phyloP scores from a whole-genome alignment of 2,329 filamentous ascomycete genomes.

The Rhynchosporium graminicola region DNA sequence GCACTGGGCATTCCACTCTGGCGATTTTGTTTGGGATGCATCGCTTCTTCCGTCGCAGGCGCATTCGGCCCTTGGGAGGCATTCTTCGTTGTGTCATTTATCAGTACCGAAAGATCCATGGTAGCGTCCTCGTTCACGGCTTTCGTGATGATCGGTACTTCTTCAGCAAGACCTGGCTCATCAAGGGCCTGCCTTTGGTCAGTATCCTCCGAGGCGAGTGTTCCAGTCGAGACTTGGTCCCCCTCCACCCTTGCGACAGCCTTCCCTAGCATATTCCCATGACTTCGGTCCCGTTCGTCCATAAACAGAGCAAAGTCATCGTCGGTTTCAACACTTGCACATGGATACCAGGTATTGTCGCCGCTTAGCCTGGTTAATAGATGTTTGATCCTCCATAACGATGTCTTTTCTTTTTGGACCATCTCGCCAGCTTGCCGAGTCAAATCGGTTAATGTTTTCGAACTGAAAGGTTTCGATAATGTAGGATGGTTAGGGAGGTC shows the following conservation, averaged over 20 bases:
- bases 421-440: slow-evolving; percentile 68
- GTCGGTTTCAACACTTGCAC: slow-evolving; percentile 56
- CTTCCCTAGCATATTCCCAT: slow-evolving; percentile 30
- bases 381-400: slow-evolving; percentile 73
- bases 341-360: slow-evolving; percentile 69
- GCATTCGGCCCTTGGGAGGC: neutral
- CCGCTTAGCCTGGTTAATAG: slow-evolving; percentile 73
- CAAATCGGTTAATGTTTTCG: slow-evolving; percentile 71
- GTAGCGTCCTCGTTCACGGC: slow-evolving; percentile 2
- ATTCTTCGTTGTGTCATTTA: neutral
- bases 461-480: slow-evolving; percentile 72
- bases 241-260: slow-evolving; percentile 30
- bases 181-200: slow-evolving; percentile 25
- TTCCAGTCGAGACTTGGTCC: slow-evolving; percentile 35
- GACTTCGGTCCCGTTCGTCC: slow-evolving; percentile 35
- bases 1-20: neutral
- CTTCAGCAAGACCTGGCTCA: slow-evolving; percentile 10
- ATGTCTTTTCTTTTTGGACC: slow-evolving; percentile 72
- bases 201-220: slow-evolving; percentile 31
- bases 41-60: neutral
- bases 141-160: slow-evolving; percentile 1
- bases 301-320: slow-evolving; percentile 56
- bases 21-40: neutral
- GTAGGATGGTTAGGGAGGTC: slow-evolving; percentile 75
- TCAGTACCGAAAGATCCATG: neutral